Conservation (phyloP, 345 rosid species). For the Acer campestre region DNA sequence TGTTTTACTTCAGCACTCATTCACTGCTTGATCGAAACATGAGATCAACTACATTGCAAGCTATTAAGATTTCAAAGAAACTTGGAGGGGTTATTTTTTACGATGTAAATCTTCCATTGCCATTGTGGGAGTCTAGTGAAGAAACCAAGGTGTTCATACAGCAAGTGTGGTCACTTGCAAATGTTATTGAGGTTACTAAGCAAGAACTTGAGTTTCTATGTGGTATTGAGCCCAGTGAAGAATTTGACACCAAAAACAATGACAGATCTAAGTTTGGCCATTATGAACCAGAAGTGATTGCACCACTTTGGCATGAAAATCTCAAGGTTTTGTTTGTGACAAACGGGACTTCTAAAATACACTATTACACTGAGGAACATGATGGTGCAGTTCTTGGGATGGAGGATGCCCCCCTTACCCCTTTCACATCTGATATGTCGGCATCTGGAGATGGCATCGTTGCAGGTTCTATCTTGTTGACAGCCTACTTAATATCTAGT, state of each 20-base stretch:
- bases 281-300: conserved; percentile 60
- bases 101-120: conserved; percentile 84
- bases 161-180: conserved; percentile 75
- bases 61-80: conserved; percentile 71
- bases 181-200: conserved; percentile 78
- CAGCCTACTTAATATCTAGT: neutral
- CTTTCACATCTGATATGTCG: conserved; percentile 81
- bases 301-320: conserved; percentile 80
- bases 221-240: conserved; percentile 68
- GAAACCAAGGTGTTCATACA: conserved; percentile 69
- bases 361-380: conserved; percentile 78
- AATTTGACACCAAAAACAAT: conserved; percentile 67
- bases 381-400: conserved; percentile 74
- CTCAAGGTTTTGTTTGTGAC: conserved; percentile 81
- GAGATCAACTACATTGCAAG: conserved; percentile 69
- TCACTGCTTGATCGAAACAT: conserved; percentile 75
- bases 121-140: conserved; percentile 78
- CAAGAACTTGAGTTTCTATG: conserved; percentile 91
- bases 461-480: conserved; percentile 56
- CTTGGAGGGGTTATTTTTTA: conserved; percentile 71
- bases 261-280: conserved; percentile 68
- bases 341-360: conserved; percentile 90
- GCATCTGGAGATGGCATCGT: conserved; percentile 93
- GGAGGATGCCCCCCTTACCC: conserved; percentile 85
- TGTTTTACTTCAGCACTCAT: conserved; percentile 85